phyloP scores from a whole-genome alignment of 1,284 basidiomycete genomes.

The Ustilago loliicola region DNA sequence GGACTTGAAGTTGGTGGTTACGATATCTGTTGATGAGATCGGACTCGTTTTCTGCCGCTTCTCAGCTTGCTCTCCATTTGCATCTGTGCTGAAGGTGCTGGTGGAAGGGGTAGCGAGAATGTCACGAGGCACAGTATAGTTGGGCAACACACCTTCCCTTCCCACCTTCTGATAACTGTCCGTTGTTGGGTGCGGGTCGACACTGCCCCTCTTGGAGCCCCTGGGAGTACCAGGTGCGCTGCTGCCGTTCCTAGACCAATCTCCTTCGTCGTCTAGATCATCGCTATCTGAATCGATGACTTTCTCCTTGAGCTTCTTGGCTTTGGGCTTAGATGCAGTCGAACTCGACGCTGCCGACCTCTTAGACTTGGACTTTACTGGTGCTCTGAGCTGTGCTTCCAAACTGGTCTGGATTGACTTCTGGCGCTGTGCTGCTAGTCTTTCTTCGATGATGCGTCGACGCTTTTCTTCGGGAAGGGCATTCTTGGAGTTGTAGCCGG shows the following conservation, averaged over 20 bases:
- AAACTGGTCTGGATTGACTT: slow-evolving; percentile 47
- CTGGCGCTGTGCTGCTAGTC: slow-evolving; percentile 40
- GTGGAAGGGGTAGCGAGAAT: slow-evolving; percentile 24
- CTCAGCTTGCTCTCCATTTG: not conserved
- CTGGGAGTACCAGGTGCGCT: slow-evolving; percentile 38
- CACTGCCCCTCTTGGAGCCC: slow-evolving; percentile 43
- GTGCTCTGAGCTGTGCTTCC: slow-evolving; percentile 36
- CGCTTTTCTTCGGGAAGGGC: slow-evolving; percentile 54
- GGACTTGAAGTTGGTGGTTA: slow-evolving; percentile 46
- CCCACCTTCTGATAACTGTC: slow-evolving; percentile 49
- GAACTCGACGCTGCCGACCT: slow-evolving; percentile 14
- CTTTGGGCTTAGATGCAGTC: slow-evolving; percentile 13
- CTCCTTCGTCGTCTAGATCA: slow-evolving; percentile 15
- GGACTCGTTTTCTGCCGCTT: slow-evolving; percentile 9
- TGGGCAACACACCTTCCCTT: slow-evolving; percentile 46
- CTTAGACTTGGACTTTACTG: slow-evolving; percentile 22
- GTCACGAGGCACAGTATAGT: slow-evolving; percentile 49
- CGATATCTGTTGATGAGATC: slow-evolving; percentile 42
- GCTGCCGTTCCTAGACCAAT: slow-evolving; percentile 16
- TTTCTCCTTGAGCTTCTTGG: slow-evolving; percentile 31
- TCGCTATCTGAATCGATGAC: slow-evolving; percentile 25
- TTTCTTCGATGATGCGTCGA: slow-evolving; percentile 53
- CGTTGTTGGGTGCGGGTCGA: slow-evolving; percentile 38
- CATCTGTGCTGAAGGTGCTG: not conserved
- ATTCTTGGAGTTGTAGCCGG: slow-evolving; percentile 47